Conservation (phyloP, 2,329 filamentous ascomycete species). For the Alternaria infectoria region DNA sequence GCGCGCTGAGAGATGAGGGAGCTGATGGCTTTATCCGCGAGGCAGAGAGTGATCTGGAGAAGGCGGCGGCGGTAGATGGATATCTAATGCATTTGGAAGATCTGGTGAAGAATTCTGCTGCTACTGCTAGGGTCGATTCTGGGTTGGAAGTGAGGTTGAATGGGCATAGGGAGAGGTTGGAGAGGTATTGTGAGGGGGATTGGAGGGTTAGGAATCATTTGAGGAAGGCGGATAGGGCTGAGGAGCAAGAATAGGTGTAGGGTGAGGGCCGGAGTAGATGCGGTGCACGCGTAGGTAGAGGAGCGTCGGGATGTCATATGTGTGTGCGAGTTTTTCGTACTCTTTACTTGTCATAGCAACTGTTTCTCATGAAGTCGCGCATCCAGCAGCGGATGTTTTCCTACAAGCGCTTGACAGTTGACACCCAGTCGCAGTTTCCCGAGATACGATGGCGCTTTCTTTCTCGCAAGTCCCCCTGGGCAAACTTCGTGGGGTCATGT, state of each 20-base stretch:
- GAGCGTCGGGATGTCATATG: neutral
- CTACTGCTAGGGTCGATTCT: neutral
- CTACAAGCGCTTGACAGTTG: neutral
- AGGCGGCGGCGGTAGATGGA: neutral
- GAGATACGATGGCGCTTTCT: neutral
- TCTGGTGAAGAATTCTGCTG: neutral
- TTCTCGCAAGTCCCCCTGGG: neutral
- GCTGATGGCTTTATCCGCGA: neutral
- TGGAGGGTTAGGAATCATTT: neutral
- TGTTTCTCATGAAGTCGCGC: neutral
- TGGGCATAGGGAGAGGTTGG: neutral
- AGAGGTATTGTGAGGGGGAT: neutral
- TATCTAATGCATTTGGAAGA: neutral
- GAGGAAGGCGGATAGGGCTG: neutral
- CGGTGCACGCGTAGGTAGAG: neutral
- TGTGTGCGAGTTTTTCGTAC: neutral
- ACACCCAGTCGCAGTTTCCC: neutral
- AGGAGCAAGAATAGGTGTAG: neutral
- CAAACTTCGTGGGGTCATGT: neutral
- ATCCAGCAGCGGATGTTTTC: neutral
- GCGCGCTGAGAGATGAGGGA: neutral
- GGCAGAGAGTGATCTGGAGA: neutral
- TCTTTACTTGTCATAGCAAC: fast-evolving
- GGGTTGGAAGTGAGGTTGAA: neutral
- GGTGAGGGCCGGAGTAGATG: fast-evolving